Conservation (phyloP, 306 rosid genomes). For the Biancaea sappan region DNA sequence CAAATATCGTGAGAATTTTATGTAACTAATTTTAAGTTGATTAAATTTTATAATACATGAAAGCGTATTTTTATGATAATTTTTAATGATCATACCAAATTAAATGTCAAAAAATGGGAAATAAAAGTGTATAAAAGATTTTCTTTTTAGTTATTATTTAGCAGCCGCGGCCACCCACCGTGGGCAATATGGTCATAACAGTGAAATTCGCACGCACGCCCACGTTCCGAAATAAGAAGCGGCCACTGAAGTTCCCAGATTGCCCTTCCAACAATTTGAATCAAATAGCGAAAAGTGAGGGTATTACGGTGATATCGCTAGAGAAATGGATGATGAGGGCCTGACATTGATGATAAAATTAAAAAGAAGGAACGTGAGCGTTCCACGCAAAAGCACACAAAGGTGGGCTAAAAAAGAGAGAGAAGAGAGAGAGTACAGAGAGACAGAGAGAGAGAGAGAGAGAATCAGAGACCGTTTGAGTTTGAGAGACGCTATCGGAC, state of each 20-base stretch:
- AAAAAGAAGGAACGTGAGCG: conserved; percentile 52
- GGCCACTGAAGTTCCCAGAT: neutral
- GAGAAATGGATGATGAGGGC: conserved; percentile 34
- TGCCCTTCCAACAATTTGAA: neutral
- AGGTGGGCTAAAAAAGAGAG: conserved; percentile 37
- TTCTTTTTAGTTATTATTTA: too few species aligned
- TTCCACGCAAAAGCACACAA: conserved; percentile 52
- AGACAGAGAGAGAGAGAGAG: conserved; percentile 22
- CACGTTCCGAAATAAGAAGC: conserved; percentile 52
- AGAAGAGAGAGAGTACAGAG: conserved; percentile 18
- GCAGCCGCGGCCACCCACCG: conserved; percentile 28
- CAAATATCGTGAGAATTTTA: too few species aligned
- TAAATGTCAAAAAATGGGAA: too few species aligned
- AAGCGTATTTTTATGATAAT: too few species aligned
- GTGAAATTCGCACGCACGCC: conserved; percentile 32
- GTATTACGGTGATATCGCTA: neutral
- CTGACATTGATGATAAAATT: conserved; percentile 29
- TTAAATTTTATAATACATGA: too few species aligned
- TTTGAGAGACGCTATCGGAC: conserved; percentile 84
- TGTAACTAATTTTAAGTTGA: too few species aligned
- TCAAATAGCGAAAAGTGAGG: neutral
- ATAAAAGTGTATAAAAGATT: too few species aligned
- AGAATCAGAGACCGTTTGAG: conserved; percentile 47
- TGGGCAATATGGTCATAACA: conserved; percentile 43
- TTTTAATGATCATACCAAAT: too few species aligned